These are phyloP conservation scores for Ilyonectria destructans DNA, from an alignment of 2,329 filamentous ascomycete genomes.

Conservation along the genomic window DNA sequence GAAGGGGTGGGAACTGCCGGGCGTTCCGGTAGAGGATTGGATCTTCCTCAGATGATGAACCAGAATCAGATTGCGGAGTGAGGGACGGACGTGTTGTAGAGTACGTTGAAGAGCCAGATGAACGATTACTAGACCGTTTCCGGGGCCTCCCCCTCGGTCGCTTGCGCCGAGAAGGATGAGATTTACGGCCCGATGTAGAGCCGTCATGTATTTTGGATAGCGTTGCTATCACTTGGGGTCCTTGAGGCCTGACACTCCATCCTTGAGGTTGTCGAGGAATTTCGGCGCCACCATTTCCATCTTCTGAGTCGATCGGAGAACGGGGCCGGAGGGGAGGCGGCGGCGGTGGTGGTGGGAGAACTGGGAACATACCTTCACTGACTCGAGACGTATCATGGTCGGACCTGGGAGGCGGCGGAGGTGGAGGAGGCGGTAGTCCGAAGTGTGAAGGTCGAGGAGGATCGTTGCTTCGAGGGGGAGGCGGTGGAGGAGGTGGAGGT, in stretches of 20 bases:
- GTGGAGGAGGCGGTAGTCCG: slow-evolving; percentile 25
- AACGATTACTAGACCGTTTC: slow-evolving; percentile 10
- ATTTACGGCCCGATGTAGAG: slow-evolving; percentile 20
- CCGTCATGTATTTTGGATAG: slow-evolving; percentile 14
- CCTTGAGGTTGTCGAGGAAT: slow-evolving; percentile 6
- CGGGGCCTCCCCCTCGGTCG: neutral
- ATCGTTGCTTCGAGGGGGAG: slow-evolving; percentile 29
- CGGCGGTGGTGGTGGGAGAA: slow-evolving; percentile 27
- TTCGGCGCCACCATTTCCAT: neutral
- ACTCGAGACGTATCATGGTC: slow-evolving; percentile 24
- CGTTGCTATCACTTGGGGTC: neutral
- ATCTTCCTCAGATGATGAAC: slow-evolving; percentile 49
- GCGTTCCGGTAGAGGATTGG: slow-evolving; percentile 50
- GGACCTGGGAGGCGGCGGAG: slow-evolving; percentile 31
- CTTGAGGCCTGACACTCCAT: neutral
- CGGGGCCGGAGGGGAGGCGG: slow-evolving; percentile 15
- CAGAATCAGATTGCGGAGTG: slow-evolving; percentile 42
- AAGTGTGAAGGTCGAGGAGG: slow-evolving; percentile 11
- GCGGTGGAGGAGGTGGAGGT: slow-evolving; percentile 31
- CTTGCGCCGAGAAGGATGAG: slow-evolving; percentile 20
- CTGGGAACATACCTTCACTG: slow-evolving; percentile 21
- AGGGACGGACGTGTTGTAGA: slow-evolving; percentile 44
- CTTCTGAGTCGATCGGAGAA: slow-evolving; percentile 12
- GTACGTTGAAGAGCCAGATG: slow-evolving; percentile 44
- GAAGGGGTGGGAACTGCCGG: slow-evolving; percentile 53